Percentiles rank a stretch among this genome's conserved stretches.
These are phyloP conservation scores for Lasiosphaeria miniovina DNA, from an alignment of 495 filamentous ascomycete genomes.

Conservation along the genomic window DNA sequence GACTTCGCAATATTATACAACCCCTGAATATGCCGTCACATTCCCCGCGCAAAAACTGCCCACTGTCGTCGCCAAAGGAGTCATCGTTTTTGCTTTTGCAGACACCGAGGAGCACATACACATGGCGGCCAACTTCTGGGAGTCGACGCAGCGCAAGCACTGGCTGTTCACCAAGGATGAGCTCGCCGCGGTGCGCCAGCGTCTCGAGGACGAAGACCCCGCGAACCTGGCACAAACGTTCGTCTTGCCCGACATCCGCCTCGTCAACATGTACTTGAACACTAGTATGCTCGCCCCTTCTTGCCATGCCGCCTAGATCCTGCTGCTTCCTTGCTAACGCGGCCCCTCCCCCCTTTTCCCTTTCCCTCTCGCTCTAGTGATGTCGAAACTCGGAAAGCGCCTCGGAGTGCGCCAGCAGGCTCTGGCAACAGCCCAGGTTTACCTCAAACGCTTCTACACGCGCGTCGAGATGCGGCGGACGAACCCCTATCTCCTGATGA, in stretches of 20 bases:
- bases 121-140: slow-evolving; percentile 98
- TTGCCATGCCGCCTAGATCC: neutral
- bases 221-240: slow-evolving; percentile 64
- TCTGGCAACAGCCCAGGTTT: slow-evolving; percentile 91
- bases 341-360: neutral
- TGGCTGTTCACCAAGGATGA: slow-evolving; percentile 87
- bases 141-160: slow-evolving; percentile 80
- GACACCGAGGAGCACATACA: neutral
- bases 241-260: slow-evolving; percentile 74
- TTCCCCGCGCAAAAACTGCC: neutral
- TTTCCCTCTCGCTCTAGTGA: slow-evolving; percentile 49
- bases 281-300: slow-evolving; percentile 54
- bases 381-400: slow-evolving; percentile 74
- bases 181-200: slow-evolving; percentile 67
- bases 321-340: no score
- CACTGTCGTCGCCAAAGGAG: neutral
- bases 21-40: no score
- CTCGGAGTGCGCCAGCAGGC: slow-evolving; percentile 85
- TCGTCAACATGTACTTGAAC: slow-evolving; percentile 89
- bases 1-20: no score
- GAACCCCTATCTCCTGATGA: slow-evolving; percentile 87
- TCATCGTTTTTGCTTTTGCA: neutral
- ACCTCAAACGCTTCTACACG: slow-evolving; percentile 89
- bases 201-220: slow-evolving; percentile 70
- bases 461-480: slow-evolving; percentile 88